Base-by-base conservation (phyloP, 1,284 basidiomycete species). In the Trametes polyzona region DNA sequence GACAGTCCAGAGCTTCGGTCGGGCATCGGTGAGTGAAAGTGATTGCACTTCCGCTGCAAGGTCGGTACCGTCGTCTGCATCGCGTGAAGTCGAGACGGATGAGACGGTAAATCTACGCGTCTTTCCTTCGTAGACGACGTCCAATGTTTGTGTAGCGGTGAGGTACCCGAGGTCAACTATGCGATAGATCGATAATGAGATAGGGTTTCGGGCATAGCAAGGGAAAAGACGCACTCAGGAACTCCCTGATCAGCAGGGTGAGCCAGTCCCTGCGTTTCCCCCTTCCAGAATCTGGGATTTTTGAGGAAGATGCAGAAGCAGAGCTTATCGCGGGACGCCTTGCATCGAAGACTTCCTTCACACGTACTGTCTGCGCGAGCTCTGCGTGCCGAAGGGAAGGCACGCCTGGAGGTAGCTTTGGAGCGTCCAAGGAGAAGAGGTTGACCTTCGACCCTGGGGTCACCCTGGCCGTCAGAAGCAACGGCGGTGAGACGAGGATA, bases 101-200 rank as follows among this genome's bases (percentile, higher is more conserved):
- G 76, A 69, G 39, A 91, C 73, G 19, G 73, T 69, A 65, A 90
- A 88, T 40, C 77, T 75, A 49, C 85, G 82, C 39, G 69, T 66
- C 50, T 69, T 66, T 26, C 85, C 83, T 74, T 93, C 86, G 68
- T 89, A 93, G 16, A 71, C 68, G 27, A 92, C 75, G 60, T 87
- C 79, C 51, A 93, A 63, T 4, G 79, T 76, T 69, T 90, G 89
- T 4, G 78, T 78, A 16, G 76, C 68, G 8, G 86, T 83, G 55
- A 95, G 71, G 67, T 88, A 92, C 69, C 87, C 89, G 19, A 90
- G 74, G 65, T 91, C 88, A 36, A 92, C 92, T 93, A 42, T 17
- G 37, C 14, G 44, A 35, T 61, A 59, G 30, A 60, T 30, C 12
- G 35, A 53, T 47, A n/a, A 59, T 39, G 4, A 48, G 32, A 43